These are phyloP conservation scores for Rutstroemia sp. DNA, from an alignment of 2,329 filamentous ascomycete species.

Conservation along the genomic window DNA sequence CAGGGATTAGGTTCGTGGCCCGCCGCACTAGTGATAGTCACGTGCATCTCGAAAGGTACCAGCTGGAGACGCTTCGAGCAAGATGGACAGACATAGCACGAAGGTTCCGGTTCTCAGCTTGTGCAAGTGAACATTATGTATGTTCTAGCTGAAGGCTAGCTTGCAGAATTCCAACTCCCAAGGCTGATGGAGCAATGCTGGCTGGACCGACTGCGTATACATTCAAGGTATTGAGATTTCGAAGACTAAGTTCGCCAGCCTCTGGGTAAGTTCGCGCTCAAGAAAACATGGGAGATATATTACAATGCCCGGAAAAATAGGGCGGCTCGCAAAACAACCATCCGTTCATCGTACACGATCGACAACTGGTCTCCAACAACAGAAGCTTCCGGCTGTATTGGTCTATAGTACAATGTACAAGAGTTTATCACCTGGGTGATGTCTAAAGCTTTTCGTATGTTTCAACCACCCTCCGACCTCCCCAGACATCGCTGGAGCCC, in stretches of 20 bases:
- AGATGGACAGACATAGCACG: background rate
- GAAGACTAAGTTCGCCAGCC: no score
- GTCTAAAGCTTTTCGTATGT: conserved; percentile 29
- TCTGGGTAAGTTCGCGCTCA: no score
- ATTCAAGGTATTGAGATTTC: no score
- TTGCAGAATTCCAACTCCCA: no score
- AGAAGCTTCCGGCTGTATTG: conserved; percentile 17
- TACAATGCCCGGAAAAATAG: background rate
- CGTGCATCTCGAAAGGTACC: background rate
- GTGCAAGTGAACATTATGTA: no score
- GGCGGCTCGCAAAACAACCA: background rate
- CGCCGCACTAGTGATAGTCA: conserved; percentile 2
- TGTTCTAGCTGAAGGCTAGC: no score
- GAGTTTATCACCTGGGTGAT: conserved; percentile 26
- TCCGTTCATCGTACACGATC: background rate
- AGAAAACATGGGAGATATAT: background rate
- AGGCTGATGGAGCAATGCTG: no score
- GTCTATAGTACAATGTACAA: conserved; percentile 33
- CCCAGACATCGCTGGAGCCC: conserved; percentile 18
- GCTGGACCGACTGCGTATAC: no score
- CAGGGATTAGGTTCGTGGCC: conserved; percentile 17
- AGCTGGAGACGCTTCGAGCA: background rate
- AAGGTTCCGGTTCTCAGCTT: no score
- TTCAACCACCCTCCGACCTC: conserved; percentile 12
- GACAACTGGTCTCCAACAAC: conserved; percentile 8